Evolutionary conservation across 2,329 filamentous ascomycete species (phyloP), one percentile per base, ranked within the genome.

Genomic region (Drechslerella coelobrocha): DNA sequence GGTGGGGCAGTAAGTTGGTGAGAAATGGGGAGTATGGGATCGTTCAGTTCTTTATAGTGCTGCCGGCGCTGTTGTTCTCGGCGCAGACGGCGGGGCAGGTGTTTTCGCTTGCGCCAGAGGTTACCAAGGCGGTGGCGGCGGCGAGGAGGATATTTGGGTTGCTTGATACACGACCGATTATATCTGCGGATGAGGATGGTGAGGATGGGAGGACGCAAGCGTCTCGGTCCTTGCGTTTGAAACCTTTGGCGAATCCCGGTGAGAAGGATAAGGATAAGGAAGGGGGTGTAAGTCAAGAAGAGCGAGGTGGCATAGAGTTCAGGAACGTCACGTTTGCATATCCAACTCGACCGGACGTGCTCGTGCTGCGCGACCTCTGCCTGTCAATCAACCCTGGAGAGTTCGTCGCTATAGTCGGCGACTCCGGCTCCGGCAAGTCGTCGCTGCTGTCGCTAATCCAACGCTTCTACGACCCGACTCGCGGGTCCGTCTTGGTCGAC

Each of bases 1-100:
- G 89, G 88, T 92, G 89, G 88, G 89, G 89, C 2, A 84, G 88
- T 0, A 88, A 85, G 74, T 85, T 86, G 72, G 89, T 92, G 68
- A 83, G 87, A 55, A 81, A 83, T 43, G 88, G 89, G 2, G 80
- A 85, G 61, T 88, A 88, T 73, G 84, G 84, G 45, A 85, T 86
- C 29, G 84, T 89, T n/a, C 79, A 85, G 55, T 92, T 91, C 79
- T 87, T 92, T 77, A 88, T 90, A 74, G 87, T 92, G 6, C 81
- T 91, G 2, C 83, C 89, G 4, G 83, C 88, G 2, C 84, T 92
- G 74, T 83, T 92, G 0, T 86, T 91, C 39, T 88, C 86, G 62
- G 88, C 89, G 0, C 87, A 90, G 77, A 82, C 89, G 3, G 90
- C 88, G 82, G 87, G 88, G 8, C 86, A 90, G 75, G 86, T 91